A percentile compares a stretch with the other conserved stretches of the same genome.
phyloP scores from a whole-genome alignment of 73 alveolate genomes.

The Paramecium sonneborni region DNA sequence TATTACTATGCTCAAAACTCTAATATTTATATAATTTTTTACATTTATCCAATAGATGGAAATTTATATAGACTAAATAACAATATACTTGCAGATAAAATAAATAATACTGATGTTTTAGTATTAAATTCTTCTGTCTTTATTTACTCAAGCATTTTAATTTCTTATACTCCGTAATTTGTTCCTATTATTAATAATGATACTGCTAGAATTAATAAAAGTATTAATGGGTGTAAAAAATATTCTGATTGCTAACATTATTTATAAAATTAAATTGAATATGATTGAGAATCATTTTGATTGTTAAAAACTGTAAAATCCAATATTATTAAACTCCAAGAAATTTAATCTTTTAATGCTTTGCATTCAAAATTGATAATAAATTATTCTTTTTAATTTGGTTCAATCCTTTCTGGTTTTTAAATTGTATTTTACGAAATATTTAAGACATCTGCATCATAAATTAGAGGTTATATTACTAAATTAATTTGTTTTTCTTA shows the following conservation, averaged over 20 bases:
- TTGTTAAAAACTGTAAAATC: not conserved
- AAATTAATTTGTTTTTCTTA: not conserved
- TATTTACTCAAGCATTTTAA: not conserved
- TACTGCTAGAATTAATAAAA: slow-evolving; percentile 10
- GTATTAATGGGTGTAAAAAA: not conserved
- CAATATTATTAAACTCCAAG: not conserved
- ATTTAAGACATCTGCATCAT: not conserved
- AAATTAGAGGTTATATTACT: not conserved
- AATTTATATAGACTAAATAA: not conserved
- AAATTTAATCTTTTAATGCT: not conserved
- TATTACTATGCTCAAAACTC: not conserved
- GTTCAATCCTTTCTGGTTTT: not conserved
- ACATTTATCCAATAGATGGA: slow-evolving; percentile 29
- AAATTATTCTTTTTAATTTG: not conserved
- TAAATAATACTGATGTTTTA: not conserved
- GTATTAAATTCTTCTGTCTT: not conserved
- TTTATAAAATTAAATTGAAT: not conserved
- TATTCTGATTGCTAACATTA: not conserved
- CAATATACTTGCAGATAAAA: slow-evolving; percentile 1
- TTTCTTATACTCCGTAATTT: slow-evolving; percentile 21
- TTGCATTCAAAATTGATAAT: not conserved
- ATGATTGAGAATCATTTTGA: not conserved
- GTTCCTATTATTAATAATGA: not conserved
- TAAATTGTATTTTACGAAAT: not conserved
- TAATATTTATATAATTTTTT: not conserved